These are phyloP conservation scores for Cytidiella melzeri DNA, from an alignment of 768 basidiomycete species.

Conservation along the genomic window DNA sequence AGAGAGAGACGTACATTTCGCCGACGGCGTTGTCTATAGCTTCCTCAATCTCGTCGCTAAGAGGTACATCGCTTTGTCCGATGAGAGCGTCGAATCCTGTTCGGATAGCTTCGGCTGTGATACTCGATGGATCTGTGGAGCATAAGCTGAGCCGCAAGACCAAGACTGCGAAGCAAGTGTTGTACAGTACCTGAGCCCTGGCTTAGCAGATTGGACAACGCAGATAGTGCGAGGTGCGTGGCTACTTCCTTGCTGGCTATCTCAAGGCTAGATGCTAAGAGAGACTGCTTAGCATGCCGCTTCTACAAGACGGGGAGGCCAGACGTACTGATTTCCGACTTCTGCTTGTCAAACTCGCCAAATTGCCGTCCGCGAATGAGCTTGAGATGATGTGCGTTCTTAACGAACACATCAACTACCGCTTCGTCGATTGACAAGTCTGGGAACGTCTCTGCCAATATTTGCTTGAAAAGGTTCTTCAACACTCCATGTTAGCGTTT, in stretches of 20 bases:
- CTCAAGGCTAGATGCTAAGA: slow-evolving; percentile 12
- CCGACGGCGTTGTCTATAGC: slow-evolving; percentile 59
- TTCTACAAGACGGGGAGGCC: not conserved
- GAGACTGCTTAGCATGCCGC: not conserved
- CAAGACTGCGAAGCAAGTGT: not conserved
- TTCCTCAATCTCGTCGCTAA: slow-evolving; percentile 42
- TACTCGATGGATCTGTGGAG: slow-evolving; percentile 22
- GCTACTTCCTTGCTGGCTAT: slow-evolving; percentile 47
- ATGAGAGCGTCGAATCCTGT: slow-evolving; percentile 45
- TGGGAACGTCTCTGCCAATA: slow-evolving; percentile 37
- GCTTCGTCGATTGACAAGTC: slow-evolving; percentile 45
- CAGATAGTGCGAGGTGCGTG: slow-evolving; percentile 72
- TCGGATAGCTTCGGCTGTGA: slow-evolving; percentile 47
- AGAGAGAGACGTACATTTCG: slow-evolving; percentile 59
- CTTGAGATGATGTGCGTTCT: slow-evolving; percentile 71
- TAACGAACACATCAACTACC: slow-evolving; percentile 66
- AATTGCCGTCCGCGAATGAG: slow-evolving; percentile 59
- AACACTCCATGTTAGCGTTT: not conserved
- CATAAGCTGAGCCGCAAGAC: slow-evolving; percentile 10
- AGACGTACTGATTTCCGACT: not conserved
- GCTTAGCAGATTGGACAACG: slow-evolving; percentile 34
- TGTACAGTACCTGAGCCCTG: slow-evolving; percentile 10
- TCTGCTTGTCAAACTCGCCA: slow-evolving; percentile 48
- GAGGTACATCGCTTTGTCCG: slow-evolving; percentile 43
- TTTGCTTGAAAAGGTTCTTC: slow-evolving; percentile 23